Evolutionary conservation across 495 filamentous ascomycete species (phyloP).

Genomic region (Chlorociboria aeruginascens): DNA sequence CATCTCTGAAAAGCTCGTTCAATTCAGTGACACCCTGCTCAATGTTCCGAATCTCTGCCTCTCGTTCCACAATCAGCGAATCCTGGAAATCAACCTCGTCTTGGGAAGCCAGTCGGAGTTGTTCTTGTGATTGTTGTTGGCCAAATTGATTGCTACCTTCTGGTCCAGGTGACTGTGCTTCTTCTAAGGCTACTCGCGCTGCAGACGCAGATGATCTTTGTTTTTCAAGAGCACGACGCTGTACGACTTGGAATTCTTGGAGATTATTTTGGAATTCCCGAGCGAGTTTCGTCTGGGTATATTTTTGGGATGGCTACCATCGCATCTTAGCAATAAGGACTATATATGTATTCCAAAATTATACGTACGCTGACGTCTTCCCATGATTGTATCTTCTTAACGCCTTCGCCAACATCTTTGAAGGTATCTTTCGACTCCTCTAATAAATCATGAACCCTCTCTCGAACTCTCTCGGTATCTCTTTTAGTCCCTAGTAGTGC

Average conservation of each 20-base stretch:
- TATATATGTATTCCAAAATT: background rate
- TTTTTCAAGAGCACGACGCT: constrained; percentile 82
- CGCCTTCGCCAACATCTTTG: constrained; percentile 82
- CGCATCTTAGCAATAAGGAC: constrained; percentile 11
- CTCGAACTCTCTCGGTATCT: constrained; percentile 82
- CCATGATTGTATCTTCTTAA: constrained; percentile 88
- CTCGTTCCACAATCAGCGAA: constrained; percentile 84
- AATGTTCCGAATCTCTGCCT: constrained; percentile 92
- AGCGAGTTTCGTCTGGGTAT: constrained; percentile 87
- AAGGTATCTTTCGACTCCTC: constrained; percentile 79
- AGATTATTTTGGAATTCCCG: constrained; percentile 81
- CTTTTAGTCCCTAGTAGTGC: constrained; percentile 75
- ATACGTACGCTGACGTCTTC: constrained; percentile 75
- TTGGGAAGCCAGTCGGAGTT: constrained; percentile 74
- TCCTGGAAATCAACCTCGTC: constrained; percentile 98
- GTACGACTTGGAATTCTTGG: constrained; percentile 79
- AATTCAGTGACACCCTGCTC: constrained; percentile 91
- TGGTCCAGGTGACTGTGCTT: constrained; percentile 26
- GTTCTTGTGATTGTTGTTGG: constrained; percentile 59
- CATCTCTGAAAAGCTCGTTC: constrained; percentile 92
- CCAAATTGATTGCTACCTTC: constrained; percentile 22
- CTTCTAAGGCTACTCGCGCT: constrained; percentile 59
- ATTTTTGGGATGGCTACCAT: constrained; percentile 73
- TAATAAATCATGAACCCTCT: constrained; percentile 74
- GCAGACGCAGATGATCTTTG: constrained; percentile 76